Evolutionary conservation across 352 stramenopile species (phyloP).

Genomic region (Pythium aphanidermatum): DNA sequence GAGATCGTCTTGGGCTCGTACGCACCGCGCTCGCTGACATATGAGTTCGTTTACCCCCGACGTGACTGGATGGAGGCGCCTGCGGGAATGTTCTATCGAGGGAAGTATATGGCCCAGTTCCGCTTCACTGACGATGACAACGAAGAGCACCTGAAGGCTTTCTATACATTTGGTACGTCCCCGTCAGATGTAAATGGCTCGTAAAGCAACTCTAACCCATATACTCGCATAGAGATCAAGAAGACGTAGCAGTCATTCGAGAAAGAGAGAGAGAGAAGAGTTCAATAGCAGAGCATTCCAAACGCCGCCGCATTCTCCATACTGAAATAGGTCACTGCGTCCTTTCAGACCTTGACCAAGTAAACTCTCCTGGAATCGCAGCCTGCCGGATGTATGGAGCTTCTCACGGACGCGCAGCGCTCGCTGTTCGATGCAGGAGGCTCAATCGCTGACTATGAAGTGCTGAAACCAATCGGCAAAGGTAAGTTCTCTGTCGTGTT

Average conservation of each 20-base stretch:
- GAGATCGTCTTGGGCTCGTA: conserved; percentile 85
- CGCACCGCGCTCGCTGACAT: conserved; percentile 55
- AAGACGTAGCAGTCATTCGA: conserved; percentile 18
- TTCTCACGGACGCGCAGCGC: conserved; percentile 64
- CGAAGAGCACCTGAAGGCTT: conserved; percentile 57
- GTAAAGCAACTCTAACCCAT: background rate
- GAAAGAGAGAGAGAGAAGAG: too few relatives aligned
- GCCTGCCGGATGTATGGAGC: conserved; percentile 45
- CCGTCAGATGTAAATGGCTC: background rate
- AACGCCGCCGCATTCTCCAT: too few relatives aligned
- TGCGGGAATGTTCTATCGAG: conserved; percentile 81
- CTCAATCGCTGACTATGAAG: conserved; percentile 66
- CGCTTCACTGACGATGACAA: conserved; percentile 66
- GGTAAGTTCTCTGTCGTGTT: conserved; percentile 93
- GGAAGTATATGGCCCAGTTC: conserved; percentile 82
- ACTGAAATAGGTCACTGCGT: conserved; percentile 6
- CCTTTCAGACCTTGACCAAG: conserved; percentile 3
- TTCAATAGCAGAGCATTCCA: too few relatives aligned
- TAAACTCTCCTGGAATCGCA: background rate
- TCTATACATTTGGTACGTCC: conserved; percentile 71
- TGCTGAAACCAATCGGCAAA: conserved; percentile 88
- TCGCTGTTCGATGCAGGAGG: conserved; percentile 53
- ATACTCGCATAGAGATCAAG: conserved; percentile 46
- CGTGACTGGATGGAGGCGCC: conserved; percentile 80
- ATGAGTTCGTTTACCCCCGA: conserved; percentile 81